A percentile compares a stretch with the other conserved stretches of the same genome.
Conservation (phyloP, 371 early-diverging fungal species). For the Massospora cicadina region DNA sequence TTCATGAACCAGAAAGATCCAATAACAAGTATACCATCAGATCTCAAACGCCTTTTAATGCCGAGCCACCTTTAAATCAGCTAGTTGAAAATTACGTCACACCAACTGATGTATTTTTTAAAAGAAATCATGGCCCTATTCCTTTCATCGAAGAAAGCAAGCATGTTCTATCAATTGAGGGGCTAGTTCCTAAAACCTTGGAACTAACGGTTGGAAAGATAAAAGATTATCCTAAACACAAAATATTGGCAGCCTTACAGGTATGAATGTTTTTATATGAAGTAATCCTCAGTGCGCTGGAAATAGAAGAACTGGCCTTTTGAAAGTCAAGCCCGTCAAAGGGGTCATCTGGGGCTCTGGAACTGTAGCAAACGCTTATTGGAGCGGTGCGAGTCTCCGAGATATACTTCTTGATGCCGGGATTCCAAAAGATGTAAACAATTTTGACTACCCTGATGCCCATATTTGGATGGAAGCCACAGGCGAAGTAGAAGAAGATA, state of each 20-base stretch:
- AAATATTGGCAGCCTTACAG: constrained; percentile 12
- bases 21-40: constrained; percentile 6
- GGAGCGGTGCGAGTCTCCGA: constrained; percentile 58
- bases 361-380: constrained; percentile 57
- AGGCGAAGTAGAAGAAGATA: constrained; percentile 42
- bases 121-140: constrained; percentile 72
- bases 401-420: constrained; percentile 43
- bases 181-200: constrained; percentile 25
- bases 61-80: constrained; percentile 29
- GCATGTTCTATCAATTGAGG: constrained; percentile 12
- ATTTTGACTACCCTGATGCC: constrained; percentile 7
- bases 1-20: constrained; percentile 10
- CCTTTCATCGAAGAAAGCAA: constrained; percentile 21
- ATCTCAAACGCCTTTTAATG: constrained; percentile 26
- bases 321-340: constrained; percentile 47
- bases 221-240: constrained; percentile 9
- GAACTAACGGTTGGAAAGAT: not conserved
- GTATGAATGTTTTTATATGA: constrained; percentile 4
- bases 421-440: constrained; percentile 24
- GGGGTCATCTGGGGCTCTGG: constrained; percentile 57
- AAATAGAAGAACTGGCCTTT: constrained; percentile 63
- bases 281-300: constrained; percentile 59
- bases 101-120: constrained; percentile 32
- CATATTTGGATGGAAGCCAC: constrained; percentile 50
- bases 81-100: constrained; percentile 34